Percentiles rank a stretch among this genome's conserved stretches.
Conservation (phyloP, 1,284 basidiomycete species). For the Austroboletus olivaceoglutinosus region DNA sequence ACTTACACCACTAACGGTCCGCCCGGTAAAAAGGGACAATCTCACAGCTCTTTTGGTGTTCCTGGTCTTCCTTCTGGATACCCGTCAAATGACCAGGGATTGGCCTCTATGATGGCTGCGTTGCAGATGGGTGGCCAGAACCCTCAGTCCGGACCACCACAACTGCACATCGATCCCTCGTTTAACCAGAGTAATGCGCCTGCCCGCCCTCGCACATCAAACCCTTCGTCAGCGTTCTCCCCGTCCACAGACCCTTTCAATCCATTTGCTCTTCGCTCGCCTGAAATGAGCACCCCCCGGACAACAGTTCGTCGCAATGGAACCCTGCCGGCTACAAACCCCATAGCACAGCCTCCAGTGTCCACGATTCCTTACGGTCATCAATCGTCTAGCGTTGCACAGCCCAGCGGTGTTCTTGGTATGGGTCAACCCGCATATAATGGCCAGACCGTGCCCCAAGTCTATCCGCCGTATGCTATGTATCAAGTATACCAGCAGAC, state of each 20-base stretch:
- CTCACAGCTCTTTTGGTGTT: slow-evolving; percentile 58
- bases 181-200: slow-evolving; percentile 43
- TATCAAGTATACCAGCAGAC: slow-evolving; percentile 77
- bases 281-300: slow-evolving; percentile 55
- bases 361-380: slow-evolving; percentile 52
- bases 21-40: slow-evolving; percentile 64
- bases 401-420: slow-evolving; percentile 53
- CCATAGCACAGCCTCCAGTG: slow-evolving; percentile 41
- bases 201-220: slow-evolving; percentile 48
- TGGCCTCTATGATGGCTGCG: slow-evolving; percentile 86
- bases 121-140: slow-evolving; percentile 84
- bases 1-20: slow-evolving; percentile 67
- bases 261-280: slow-evolving; percentile 65
- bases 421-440: slow-evolving; percentile 66
- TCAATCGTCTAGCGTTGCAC: slow-evolving; percentile 59
- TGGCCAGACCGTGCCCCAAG: slow-evolving; percentile 61
- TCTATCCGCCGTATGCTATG: slow-evolving; percentile 74
- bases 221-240: slow-evolving; percentile 55
- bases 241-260: slow-evolving; percentile 71
- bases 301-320: slow-evolving; percentile 52
- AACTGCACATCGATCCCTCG: slow-evolving; percentile 65
- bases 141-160: slow-evolving; percentile 72
- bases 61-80: slow-evolving; percentile 75
- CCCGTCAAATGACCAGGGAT: slow-evolving; percentile 74
- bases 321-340: slow-evolving; percentile 25